Evolutionary conservation across 1,284 basidiomycete species (phyloP), one percentile per base, ranked within the genome.

Genomic region (Naganishia cerealis): DNA sequence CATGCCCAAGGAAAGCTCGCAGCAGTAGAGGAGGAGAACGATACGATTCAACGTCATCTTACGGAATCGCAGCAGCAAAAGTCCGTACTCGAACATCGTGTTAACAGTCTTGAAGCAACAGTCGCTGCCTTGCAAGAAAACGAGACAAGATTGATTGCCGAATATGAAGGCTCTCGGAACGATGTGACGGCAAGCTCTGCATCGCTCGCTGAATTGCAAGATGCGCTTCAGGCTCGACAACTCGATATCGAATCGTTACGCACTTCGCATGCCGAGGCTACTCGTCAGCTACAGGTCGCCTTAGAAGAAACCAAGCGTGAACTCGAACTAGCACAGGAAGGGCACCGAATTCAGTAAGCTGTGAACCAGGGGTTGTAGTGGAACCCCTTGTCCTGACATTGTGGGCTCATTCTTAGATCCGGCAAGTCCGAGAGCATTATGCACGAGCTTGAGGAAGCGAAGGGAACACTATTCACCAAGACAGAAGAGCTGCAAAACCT

Each of bases 251-350:
- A 48, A n/a, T 29, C 42, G 13, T 26, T 59, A 6, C 42, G 29
- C 26, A 36, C 29, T 3, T 26, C 43, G 3, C 43, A 59, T 33
- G 26, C 26, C 12, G 57, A 42, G n/a, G 15, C 13, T 4, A 18
- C 43, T 16, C 3, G 13, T 12, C 13, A 33, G 16, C 9, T 18
- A 0, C 50, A 54, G 39, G 24, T 9, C 24, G 39, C 38, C 7
- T 54, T 63, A 15, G 38, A 15, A 42, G 43, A 24, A 10, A n/a
- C 24, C 13, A 53, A 38, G 50, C 61, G 39, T 10, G 61, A 63
- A 63, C 50, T 63, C 24, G 61, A 53, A 18, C 38, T 24, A n/a
- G 39, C 21, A 13, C 46, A 50, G 9, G 46, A 50, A 50, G 46
- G 21, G 46, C 1, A 24, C 21, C n/a, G 46, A 7, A 13, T 3